A percentile compares a stretch with the other conserved stretches of the same genome.
Conservation (phyloP, 2,329 filamentous ascomycete species). For the Aspergillus arachidicola region DNA sequence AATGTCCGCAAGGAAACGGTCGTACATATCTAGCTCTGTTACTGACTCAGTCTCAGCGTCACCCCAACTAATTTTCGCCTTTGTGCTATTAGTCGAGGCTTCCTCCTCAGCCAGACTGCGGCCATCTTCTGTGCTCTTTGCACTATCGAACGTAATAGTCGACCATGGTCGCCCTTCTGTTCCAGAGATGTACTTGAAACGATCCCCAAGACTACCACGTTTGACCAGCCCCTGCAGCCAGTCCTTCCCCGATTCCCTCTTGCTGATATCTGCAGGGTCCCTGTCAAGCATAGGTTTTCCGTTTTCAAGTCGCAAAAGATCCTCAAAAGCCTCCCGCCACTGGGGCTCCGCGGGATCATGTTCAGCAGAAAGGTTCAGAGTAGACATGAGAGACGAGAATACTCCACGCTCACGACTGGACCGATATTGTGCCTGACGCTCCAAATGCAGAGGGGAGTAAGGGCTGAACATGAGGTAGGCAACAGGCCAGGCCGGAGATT, state of each 20-base stretch:
- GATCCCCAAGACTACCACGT: slow-evolving; percentile 45
- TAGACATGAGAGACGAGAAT: slow-evolving; percentile 39
- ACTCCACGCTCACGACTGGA: slow-evolving; percentile 30
- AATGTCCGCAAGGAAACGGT: slow-evolving; percentile 48
- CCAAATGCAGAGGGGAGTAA: slow-evolving; percentile 60
- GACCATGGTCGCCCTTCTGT: slow-evolving; percentile 26
- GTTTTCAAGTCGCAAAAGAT: slow-evolving; percentile 55
- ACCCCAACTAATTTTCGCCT: slow-evolving; percentile 30
- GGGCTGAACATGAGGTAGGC: slow-evolving; percentile 50
- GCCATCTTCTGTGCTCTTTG: slow-evolving; percentile 13
- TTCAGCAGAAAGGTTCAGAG: slow-evolving; percentile 33
- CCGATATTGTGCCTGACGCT: slow-evolving; percentile 44
- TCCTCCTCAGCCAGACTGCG: slow-evolving; percentile 16
- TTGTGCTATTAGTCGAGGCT: slow-evolving; percentile 11
- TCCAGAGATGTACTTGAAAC: slow-evolving; percentile 38
- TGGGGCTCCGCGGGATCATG: slow-evolving; percentile 40
- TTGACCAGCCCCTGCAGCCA: slow-evolving; percentile 46
- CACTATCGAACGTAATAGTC: slow-evolving; percentile 26
- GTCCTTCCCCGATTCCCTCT: slow-evolving; percentile 35
- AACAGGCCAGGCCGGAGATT: slow-evolving; percentile 43
- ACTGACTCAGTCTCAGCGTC: slow-evolving; percentile 35
- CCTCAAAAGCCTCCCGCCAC: slow-evolving; percentile 63
- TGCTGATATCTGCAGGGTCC: slow-evolving; percentile 25
- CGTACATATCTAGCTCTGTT: slow-evolving; percentile 59
- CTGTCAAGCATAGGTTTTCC: slow-evolving; percentile 46